Evolutionary conservation across 1,284 basidiomycete genomes (phyloP), one percentile per base, ranked within the genome.

Genomic region (Puccinia coronata): DNA sequence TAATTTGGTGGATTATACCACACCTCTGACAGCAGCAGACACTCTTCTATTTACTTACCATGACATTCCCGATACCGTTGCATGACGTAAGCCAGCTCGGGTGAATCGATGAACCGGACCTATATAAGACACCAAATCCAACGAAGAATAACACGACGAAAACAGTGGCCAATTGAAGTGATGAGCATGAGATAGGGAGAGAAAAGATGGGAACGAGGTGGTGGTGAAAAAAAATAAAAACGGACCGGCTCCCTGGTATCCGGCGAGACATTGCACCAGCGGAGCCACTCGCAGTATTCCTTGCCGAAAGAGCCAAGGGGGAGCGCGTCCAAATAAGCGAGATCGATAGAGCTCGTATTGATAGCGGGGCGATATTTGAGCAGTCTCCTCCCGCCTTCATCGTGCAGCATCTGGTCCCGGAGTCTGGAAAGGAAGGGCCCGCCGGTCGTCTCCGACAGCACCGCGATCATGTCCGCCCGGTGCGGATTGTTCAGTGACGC

Each of bases 51-150:
- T 47, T 41, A 49, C 76, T 78, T 11, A 71, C 77, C 77, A 87
- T 98, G 96, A 83, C 93, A 96, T 88, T 99, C 96, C 53, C 97
- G 92, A 86, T 99, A 99, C 61, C 97, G 92, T 84, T 97, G 94
- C 92, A 99, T 95, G 80, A 98, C 94, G 51, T 34, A 97, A 39
- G 95, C 95, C 16, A 96, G 90, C 84, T 95, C 94, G 0, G 94
- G 93, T 83, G 96, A 94, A 84, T 93, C 90, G 83, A 99, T 93
- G 86, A 98, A 98, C 83, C 92, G 92, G 5, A 97, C 94, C 94
- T 93, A 89, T 47, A 12, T 12, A 6, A 75, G 36, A 77, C 36
- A 39, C 25, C 25, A 77, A 28, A 14, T 39, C n/a, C 63, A 71
- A 53, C 8, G 82, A 59, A 4, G 28, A 59, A 31, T 8, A 5